These are phyloP conservation scores for Flaveria linearis DNA, from an alignment of 129 eudicot species.

Conservation along the genomic window DNA sequence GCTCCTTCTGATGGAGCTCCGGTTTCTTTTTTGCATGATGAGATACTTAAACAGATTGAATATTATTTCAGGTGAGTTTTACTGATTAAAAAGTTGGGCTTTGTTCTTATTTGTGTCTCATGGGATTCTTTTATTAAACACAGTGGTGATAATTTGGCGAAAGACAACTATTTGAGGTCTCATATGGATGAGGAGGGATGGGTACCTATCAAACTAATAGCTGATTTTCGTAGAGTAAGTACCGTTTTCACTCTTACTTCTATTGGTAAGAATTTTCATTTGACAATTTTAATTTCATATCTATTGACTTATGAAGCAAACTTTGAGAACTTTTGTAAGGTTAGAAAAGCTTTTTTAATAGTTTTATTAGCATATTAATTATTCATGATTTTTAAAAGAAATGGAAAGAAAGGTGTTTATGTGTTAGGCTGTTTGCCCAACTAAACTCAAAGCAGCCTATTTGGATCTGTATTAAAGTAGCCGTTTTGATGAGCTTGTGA, in stretches of 20 bases:
- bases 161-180: constrained; percentile 60
- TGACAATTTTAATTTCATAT: not conserved
- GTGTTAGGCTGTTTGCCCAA: no score
- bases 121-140: constrained; percentile 20
- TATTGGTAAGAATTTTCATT: not conserved
- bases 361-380: not conserved
- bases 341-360: not conserved
- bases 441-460: not conserved
- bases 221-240: constrained; percentile 79
- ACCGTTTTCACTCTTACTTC: not conserved
- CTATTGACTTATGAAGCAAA: not conserved
- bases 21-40: constrained; percentile 35
- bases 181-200: constrained; percentile 82
- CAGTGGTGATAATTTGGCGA: constrained; percentile 75
- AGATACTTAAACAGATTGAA: no score
- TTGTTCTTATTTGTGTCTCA: constrained; percentile 9
- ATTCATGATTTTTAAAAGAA: not conserved
- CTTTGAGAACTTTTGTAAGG: not conserved
- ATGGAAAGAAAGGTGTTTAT: not conserved
- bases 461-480: not conserved
- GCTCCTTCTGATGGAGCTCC: constrained; percentile 39
- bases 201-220: constrained; percentile 67
- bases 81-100: not conserved
- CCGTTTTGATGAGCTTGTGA: not conserved
- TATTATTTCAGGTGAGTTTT: no score